Evolutionary conservation across 208 protist species (phyloP).

Genomic region (Herpetomonas tarakana): DNA sequence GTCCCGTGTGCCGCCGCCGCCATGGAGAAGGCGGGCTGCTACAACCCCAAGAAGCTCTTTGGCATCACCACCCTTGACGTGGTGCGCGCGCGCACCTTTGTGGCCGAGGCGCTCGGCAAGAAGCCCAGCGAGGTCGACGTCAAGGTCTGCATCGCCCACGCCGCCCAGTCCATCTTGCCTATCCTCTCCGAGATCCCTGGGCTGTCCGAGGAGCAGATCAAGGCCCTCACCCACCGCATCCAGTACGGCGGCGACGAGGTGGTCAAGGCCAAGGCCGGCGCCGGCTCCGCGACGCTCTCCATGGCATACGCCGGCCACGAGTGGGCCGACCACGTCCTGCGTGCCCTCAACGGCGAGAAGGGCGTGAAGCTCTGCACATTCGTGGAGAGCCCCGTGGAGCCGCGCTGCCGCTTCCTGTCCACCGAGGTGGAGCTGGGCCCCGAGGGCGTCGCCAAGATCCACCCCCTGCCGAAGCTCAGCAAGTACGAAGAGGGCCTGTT

Average conservation of each 20-base stretch:
- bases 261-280: constrained; percentile 85
- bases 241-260: constrained; percentile 87
- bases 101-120: constrained; percentile 49
- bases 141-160: constrained; percentile 93
- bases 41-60: constrained; percentile 83
- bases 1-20: constrained; percentile 93
- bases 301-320: constrained; percentile 4
- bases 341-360: constrained; percentile 56
- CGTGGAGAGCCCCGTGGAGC: constrained; percentile 58
- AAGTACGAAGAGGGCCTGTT: constrained; percentile 40
- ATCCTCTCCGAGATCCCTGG: constrained; percentile 75
- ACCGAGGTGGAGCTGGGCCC: constrained; percentile 72
- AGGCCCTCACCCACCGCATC: constrained; percentile 79
- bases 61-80: constrained; percentile 94
- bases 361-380: constrained; percentile 66
- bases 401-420: constrained; percentile 65
- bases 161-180: constrained; percentile 93
- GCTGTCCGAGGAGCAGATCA: constrained; percentile 61
- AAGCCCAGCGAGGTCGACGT: constrained; percentile 66
- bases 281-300: constrained; percentile 68
- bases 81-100: constrained; percentile 74
- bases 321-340: constrained; percentile 22
- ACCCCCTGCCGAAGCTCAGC: constrained; percentile 25
- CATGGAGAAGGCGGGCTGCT: constrained; percentile 81
- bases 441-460: constrained; percentile 31